Evolutionary conservation across 2,329 filamentous ascomycete species (phyloP).

Genomic region (Cladosporium sp.): DNA sequence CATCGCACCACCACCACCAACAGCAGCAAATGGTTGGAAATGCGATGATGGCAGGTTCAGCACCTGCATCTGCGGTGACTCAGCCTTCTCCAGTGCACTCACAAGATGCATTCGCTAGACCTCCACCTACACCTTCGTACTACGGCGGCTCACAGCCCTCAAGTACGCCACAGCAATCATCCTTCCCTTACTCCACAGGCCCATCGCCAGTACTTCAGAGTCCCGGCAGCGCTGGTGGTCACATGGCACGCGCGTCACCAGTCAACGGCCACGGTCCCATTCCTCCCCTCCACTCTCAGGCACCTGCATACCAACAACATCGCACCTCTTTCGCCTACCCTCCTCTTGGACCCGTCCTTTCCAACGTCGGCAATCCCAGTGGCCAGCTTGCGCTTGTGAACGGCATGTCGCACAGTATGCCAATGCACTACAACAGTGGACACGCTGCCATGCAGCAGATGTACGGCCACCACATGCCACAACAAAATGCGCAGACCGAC

Average conservation of each 20-base stretch:
- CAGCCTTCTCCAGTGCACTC: conserved; percentile 58
- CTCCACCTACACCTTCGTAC: conserved; percentile 64
- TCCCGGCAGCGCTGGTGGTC: conserved; percentile 50
- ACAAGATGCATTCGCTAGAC: conserved; percentile 60
- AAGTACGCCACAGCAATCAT: conserved; percentile 52
- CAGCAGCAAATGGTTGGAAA: conserved; percentile 50
- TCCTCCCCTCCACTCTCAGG: conserved; percentile 50
- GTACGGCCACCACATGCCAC: conserved; percentile 54
- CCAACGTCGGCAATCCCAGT: conserved; percentile 74
- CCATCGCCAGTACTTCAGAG: conserved; percentile 54
- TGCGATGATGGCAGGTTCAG: conserved; percentile 47
- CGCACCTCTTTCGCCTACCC: conserved; percentile 56
- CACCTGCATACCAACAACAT: conserved; percentile 56
- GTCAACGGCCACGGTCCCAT: conserved; percentile 47
- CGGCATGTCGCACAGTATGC: conserved; percentile 54
- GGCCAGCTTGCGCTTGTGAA: conserved; percentile 72
- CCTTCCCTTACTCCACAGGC: conserved; percentile 52
- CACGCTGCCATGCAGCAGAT: conserved; percentile 69
- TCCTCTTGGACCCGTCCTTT: conserved; percentile 70
- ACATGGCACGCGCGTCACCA: conserved; percentile 56
- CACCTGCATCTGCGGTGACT: conserved; percentile 39
- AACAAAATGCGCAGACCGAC: conserved; percentile 64
- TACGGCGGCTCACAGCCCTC: conserved; percentile 59
- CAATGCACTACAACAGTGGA: conserved; percentile 59
- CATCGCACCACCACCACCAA: conserved; percentile 42